Evolutionary conservation across 805 yeast species (phyloP).

Genomic region (Nakazawaea ernobii): DNA sequence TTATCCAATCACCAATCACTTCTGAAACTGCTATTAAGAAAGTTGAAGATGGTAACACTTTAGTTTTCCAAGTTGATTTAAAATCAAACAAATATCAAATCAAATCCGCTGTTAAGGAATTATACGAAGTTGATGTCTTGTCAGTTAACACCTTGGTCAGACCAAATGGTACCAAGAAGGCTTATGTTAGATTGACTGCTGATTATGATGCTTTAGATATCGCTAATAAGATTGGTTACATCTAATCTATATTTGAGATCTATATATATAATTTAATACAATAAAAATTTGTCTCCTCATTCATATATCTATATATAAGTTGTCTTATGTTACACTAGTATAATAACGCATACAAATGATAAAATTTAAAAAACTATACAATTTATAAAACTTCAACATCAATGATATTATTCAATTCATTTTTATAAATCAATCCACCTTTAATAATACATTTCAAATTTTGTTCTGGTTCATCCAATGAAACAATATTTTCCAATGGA

Average conservation of each 20-base stretch:
- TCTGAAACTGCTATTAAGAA: conserved; percentile 99
- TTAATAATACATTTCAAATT: conserved; percentile 19
- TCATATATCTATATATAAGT: too few relatives aligned
- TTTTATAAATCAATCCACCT: conserved; percentile 18
- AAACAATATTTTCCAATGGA: conserved; percentile 21
- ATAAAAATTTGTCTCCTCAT: neutral
- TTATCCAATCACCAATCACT: conserved; percentile 91
- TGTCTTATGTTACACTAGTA: too few relatives aligned
- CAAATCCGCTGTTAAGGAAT: conserved; percentile 96
- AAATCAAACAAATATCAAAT: conserved; percentile 98
- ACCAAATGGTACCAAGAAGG: conserved; percentile 99
- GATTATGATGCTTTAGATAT: conserved; percentile 99
- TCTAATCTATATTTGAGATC: conserved; percentile 41
- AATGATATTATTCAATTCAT: neutral
- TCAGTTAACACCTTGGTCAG: conserved; percentile 95
- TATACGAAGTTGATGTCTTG: conserved; percentile 92
- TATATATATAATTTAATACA: neutral
- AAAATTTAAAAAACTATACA: too few relatives aligned
- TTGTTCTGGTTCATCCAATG: conserved; percentile 22
- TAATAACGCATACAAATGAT: too few relatives aligned
- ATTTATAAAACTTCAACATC: neutral
- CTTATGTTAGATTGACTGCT: conserved; percentile 97
- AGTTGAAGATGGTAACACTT: conserved; percentile 99
- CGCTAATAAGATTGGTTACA: conserved; percentile 99
- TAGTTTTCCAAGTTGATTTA: conserved; percentile 96